Conservation (phyloP, 768 basidiomycete species). For the Leccinum rimulosum region DNA sequence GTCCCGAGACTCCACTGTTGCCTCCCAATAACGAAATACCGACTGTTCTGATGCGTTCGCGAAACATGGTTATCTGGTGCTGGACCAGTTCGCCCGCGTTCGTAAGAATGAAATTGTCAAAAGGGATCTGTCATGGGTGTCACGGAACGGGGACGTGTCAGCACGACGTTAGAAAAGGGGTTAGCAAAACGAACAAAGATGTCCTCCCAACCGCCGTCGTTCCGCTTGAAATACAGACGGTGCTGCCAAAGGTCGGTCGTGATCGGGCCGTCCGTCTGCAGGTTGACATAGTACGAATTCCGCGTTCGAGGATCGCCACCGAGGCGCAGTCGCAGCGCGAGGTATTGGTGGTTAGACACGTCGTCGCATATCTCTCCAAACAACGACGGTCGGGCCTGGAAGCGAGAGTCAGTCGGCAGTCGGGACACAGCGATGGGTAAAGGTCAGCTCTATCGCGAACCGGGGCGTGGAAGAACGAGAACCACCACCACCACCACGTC, state of each 20-base stretch:
- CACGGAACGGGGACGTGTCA: neutral
- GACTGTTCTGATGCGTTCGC: slow-evolving; percentile 71
- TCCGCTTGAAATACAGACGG: slow-evolving; percentile 72
- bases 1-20: slow-evolving; percentile 69
- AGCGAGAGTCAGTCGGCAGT: neutral
- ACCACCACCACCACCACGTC: neutral
- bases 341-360: slow-evolving; percentile 74
- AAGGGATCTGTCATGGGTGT: slow-evolving; percentile 61
- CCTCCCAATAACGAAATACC: slow-evolving; percentile 89
- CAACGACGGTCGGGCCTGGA: slow-evolving; percentile 72
- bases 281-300: slow-evolving; percentile 88
- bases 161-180: neutral
- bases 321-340: slow-evolving; percentile 76
- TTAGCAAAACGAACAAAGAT: slow-evolving; percentile 60
- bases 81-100: slow-evolving; percentile 70
- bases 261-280: slow-evolving; percentile 83
- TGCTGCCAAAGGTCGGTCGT: slow-evolving; percentile 94
- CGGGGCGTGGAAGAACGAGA: too few species aligned
- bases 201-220: slow-evolving; percentile 75
- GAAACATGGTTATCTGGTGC: slow-evolving; percentile 72
- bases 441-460: neutral
- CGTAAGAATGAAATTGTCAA: slow-evolving; percentile 70
- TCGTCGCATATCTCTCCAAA: slow-evolving; percentile 89
- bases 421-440: neutral
- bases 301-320: slow-evolving; percentile 74